Evolutionary conservation across 2,329 filamentous ascomycete species (phyloP), one percentile per base, ranked within the genome.

Genomic region (Penicillium sclerotiorum): DNA sequence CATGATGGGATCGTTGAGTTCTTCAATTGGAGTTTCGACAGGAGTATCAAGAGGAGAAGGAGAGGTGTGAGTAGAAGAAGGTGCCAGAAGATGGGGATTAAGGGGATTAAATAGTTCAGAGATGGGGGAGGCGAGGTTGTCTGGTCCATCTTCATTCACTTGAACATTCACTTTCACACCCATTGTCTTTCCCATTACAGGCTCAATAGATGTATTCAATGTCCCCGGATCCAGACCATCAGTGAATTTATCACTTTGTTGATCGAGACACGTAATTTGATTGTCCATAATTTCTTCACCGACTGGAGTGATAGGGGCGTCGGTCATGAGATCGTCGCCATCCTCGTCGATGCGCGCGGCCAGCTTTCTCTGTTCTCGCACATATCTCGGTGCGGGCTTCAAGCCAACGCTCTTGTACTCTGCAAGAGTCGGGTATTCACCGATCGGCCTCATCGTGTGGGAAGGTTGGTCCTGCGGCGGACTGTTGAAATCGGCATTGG

Each of bases 361-460:
- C 45, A 48, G 40, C 43, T 54, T 56, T 25, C 47, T 35, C 42
- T 8, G 40, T n/a, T 56, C 55, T 15, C 27, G 27, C 13, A 49
- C 30, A 32, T 52, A 23, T 23, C 46, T 44, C 9, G 45, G 20
- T 1, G 49, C 57, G 32, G 57, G 59, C 22, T 41, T 51, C 6
- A 61, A 47, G n/a, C 56, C 58, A 22, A 49, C 58, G 40, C 50
- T 48, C 36, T 57, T 55, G 33, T 61, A 61, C 42, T 61, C 59
- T 38, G 45, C 56, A 11, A 17, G 39, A 28, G 59, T 58, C 30
- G 59, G 59, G 35, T 60, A 61, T 39, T 60, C 47, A 25, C 59
- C 59, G 17, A 61, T 52, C 52, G 56, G 58, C 53, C 48, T 59
- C 59, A 61, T 61, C 48, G 49, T 56, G 23, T 38, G 21, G 40